phyloP scores from a whole-genome alignment of 352 stramenopile species.

The Phytophthora fragariaefolia region DNA sequence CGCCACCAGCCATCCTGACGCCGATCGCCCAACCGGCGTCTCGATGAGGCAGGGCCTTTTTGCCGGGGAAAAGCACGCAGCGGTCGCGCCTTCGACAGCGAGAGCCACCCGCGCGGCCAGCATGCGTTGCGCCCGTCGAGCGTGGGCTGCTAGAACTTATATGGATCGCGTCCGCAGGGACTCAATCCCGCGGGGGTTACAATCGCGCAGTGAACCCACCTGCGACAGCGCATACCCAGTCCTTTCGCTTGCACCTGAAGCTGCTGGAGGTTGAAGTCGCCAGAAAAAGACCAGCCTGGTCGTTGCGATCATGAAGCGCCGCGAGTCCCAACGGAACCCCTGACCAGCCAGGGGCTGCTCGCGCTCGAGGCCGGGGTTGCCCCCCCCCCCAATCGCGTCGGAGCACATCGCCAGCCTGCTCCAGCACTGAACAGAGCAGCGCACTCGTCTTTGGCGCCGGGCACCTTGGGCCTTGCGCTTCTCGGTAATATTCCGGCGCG shows the following conservation, averaged over 20 bases:
- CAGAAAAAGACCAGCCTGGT: slow-evolving; percentile 17
- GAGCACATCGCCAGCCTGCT: neutral
- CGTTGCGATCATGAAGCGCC: slow-evolving; percentile 23
- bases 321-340: too few species aligned
- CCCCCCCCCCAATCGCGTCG: too few species aligned
- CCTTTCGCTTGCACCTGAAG: slow-evolving; percentile 1
- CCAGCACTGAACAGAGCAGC: neutral
- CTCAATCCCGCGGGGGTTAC: too few species aligned
- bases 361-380: too few species aligned
- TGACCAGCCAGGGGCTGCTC: too few species aligned
- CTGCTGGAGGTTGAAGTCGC: slow-evolving; percentile 4
- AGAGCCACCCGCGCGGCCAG: too few species aligned
- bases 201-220: neutral
- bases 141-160: neutral
- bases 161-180: neutral
- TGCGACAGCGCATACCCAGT: slow-evolving; percentile 11
- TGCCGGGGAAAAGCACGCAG: too few species aligned
- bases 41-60: too few species aligned
- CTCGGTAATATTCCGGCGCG: slow-evolving; percentile 8
- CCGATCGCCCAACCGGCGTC: too few species aligned
- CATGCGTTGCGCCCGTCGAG: slow-evolving; percentile 12
- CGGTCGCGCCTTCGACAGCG: too few species aligned
- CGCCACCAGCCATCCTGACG: slow-evolving; percentile 12
- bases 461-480: slow-evolving; percentile 8
- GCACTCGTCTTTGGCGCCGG: slow-evolving; percentile 16